Percentiles rank a stretch among this genome's conserved stretches.
These are phyloP conservation scores for Aspergillus oerlinghausenensis DNA, from an alignment of 2,329 filamentous ascomycete genomes.

Conservation along the genomic window DNA sequence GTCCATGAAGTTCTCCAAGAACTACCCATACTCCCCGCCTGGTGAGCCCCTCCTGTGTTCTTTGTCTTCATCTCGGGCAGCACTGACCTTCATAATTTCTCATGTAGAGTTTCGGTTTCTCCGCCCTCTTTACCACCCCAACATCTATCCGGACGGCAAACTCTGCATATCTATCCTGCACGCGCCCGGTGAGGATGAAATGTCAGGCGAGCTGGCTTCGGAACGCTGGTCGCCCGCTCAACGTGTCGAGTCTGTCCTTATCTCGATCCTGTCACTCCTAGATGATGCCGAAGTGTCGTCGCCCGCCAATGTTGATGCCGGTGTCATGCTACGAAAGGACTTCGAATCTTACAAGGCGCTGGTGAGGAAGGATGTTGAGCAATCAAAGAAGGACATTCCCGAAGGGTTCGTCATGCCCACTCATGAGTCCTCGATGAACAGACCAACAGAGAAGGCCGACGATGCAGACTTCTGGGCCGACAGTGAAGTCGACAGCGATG, in stretches of 20 bases:
- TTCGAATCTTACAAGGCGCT: slow-evolving; percentile 64
- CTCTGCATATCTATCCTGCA: slow-evolving; percentile 97
- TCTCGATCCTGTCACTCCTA: slow-evolving; percentile 84
- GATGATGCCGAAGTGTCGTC: slow-evolving; percentile 93
- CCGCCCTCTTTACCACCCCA: slow-evolving; percentile 79
- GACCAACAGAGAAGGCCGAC: slow-evolving; percentile 62
- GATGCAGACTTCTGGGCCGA: slow-evolving; percentile 75
- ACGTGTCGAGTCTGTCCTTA: slow-evolving; percentile 88
- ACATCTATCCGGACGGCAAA: slow-evolving; percentile 85
- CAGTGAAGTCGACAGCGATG: slow-evolving; percentile 65
- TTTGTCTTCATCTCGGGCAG: not conserved
- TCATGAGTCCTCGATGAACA: slow-evolving; percentile 53
- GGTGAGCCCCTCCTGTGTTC: slow-evolving; percentile 34
- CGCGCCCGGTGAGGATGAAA: slow-evolving; percentile 82
- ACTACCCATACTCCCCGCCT: slow-evolving; percentile 87
- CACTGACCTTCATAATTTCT: not conserved
- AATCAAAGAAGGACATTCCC: slow-evolving; percentile 75
- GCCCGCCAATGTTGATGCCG: slow-evolving; percentile 90
- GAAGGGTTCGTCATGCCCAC: slow-evolving; percentile 77
- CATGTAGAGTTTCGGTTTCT: slow-evolving; percentile 71
- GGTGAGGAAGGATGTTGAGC: slow-evolving; percentile 66
- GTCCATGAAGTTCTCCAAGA: slow-evolving; percentile 78
- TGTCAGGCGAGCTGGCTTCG: slow-evolving; percentile 82
- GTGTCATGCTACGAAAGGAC: slow-evolving; percentile 75
- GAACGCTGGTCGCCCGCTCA: slow-evolving; percentile 95